Conservation (phyloP, 352 stramenopile species). For the Phytopythium montanum region DNA sequence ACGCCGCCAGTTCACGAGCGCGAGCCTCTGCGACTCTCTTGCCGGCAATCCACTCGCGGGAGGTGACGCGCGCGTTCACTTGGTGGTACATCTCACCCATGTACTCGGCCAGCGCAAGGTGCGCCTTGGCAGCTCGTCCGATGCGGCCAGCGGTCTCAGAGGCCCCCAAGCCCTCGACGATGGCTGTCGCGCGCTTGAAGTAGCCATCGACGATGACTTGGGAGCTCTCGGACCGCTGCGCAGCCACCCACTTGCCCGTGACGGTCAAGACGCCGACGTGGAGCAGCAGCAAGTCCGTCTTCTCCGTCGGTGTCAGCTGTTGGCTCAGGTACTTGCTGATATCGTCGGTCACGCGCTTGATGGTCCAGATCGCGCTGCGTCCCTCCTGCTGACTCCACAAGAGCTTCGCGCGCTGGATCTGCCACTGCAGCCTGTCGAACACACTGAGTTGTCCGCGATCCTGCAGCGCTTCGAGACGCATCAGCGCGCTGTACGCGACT, state of each 20-base stretch:
- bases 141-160: constrained; percentile 31
- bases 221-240: constrained; percentile 90
- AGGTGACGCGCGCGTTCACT: constrained; percentile 80
- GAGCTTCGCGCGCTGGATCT: constrained; percentile 75
- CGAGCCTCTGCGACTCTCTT: constrained; percentile 74
- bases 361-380: constrained; percentile 70
- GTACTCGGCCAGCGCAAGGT: constrained; percentile 88
- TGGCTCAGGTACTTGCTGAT: constrained; percentile 26
- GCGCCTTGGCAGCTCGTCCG: constrained; percentile 62
- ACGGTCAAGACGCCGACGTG: constrained; percentile 63
- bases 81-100: constrained; percentile 91
- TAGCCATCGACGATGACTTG: constrained; percentile 92
- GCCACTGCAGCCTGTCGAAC: constrained; percentile 53
- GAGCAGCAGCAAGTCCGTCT: constrained; percentile 39
- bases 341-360: constrained; percentile 50
- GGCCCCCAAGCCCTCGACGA: constrained; percentile 46
- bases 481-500: constrained; percentile 60
- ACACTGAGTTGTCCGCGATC: constrained; percentile 23
- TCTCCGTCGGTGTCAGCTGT: constrained; percentile 9
- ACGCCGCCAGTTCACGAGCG: constrained; percentile 53
- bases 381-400: constrained; percentile 73
- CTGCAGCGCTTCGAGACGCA: constrained; percentile 58
- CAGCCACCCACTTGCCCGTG: constrained; percentile 92
- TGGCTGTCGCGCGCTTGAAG: constrained; percentile 78
- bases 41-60: constrained; percentile 85